These are phyloP conservation scores for Colletotrichum cuscutae DNA, from an alignment of 2,329 filamentous ascomycete genomes.

Conservation along the genomic window DNA sequence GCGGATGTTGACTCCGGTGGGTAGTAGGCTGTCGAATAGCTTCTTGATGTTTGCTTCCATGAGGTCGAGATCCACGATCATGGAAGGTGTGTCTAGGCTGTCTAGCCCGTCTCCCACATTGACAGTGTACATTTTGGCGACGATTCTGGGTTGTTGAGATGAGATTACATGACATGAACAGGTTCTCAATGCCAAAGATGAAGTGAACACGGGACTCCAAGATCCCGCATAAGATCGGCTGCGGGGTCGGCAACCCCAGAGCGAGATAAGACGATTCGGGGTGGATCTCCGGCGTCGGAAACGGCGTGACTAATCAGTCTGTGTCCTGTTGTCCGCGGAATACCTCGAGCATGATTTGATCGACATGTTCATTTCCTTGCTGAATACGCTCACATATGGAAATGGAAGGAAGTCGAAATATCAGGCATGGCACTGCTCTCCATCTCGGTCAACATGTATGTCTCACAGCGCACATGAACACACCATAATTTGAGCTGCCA, in stretches of 20 bases:
- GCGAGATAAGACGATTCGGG: not conserved
- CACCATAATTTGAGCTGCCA: not conserved
- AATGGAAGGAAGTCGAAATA: not conserved
- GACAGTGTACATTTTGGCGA: conserved; percentile 46
- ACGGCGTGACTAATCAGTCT: not conserved
- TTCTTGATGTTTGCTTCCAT: conserved; percentile 62
- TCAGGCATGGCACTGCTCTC: not conserved
- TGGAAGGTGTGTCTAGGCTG: conserved; percentile 63
- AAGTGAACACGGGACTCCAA: not conserved
- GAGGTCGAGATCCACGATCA: conserved; percentile 63
- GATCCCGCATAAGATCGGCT: not conserved
- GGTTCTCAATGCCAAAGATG: not conserved
- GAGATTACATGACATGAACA: not conserved
- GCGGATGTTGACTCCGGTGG: conserved; percentile 56
- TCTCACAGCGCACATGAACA: not conserved
- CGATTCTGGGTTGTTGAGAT: not conserved
- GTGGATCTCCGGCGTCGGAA: conserved; percentile 1
- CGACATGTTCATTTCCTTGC: not conserved
- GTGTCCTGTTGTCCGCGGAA: not conserved
- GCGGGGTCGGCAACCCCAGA: not conserved
- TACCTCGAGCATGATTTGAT: not conserved
- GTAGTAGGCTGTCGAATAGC: conserved; percentile 55
- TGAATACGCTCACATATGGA: not conserved
- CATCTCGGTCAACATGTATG: not conserved
- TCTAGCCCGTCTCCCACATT: conserved; percentile 49